Evolutionary conservation across 495 filamentous ascomycete species (phyloP), one percentile per base, ranked within the genome.

Genomic region (Tuber magnatum): DNA sequence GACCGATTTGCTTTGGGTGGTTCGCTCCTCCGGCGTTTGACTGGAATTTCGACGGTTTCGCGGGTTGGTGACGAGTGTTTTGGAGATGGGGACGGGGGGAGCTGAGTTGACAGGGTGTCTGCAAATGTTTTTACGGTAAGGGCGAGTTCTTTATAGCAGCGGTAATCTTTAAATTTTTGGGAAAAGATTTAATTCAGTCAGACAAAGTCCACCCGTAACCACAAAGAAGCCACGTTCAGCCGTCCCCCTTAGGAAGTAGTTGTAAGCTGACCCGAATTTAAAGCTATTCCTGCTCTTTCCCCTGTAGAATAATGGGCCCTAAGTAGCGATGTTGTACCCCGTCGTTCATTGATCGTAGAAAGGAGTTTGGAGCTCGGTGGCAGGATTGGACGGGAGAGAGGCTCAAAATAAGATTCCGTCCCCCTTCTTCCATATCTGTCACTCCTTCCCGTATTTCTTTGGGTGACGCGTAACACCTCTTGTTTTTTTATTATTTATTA

Each of bases 1-100:
- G 76, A 79, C 77, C 77, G 70, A 61, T 65, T 56, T 35, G 28
- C 28, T 77, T 75, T 38, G 73, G 56, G 32, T 70, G 71, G 40
- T 42, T 35, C 51, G 39, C 41, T 68, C 56, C 61, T 70, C 24
- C 35, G 22, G 41, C 3, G 44, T 28, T 75, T 48, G n/a, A 56
- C 10, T 28, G 48, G 48, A n/a, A 56, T 56, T n/a, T 56, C 22
- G 24, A 56, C 48, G 48, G 48, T 56, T n/a, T 22, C 24, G 48
- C 48, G 24, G 24, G 48, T 56, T 10, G 24, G 48, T 24, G 48
- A n/a, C 7, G 10, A 7, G 24, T 20, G 48, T 56, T 56, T n/a
- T 10, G 48, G 48, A 7, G 48, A 56, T 10, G n/a, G 24, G 48
- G n/a, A 56, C 48, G 22, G 48, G 24, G 24, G 24, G 48, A 56